A percentile compares a stretch with the other conserved stretches of the same genome.
Conservation (phyloP, 495 filamentous ascomycete genomes). For the Clohesyomyces aquaticus region DNA sequence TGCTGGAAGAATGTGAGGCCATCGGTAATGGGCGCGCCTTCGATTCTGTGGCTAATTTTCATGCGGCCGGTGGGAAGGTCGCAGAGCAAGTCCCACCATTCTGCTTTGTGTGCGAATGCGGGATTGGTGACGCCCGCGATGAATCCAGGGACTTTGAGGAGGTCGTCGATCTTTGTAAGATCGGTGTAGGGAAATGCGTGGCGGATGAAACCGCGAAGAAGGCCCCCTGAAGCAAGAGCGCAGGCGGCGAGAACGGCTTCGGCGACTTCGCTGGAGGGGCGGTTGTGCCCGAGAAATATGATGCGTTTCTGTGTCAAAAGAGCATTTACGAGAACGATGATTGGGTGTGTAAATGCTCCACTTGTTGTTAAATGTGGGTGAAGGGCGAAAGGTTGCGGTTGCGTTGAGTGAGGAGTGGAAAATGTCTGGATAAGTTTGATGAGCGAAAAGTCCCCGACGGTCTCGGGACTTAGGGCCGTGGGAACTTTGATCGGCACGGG, state of each 20-base stretch:
- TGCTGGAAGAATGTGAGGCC: slow-evolving; percentile 84
- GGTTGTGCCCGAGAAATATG: slow-evolving; percentile 92
- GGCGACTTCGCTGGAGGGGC: slow-evolving; percentile 90
- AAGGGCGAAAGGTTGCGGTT: slow-evolving; percentile 81
- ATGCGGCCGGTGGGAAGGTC: slow-evolving; percentile 90
- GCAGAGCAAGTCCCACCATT: slow-evolving; percentile 98
- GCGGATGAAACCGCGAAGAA: slow-evolving; percentile 93
- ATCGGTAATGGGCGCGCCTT: slow-evolving; percentile 75
- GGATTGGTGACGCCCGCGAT: slow-evolving; percentile 98
- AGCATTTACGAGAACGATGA: slow-evolving; percentile 76
- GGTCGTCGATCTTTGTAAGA: slow-evolving; percentile 94
- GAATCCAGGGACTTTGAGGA: slow-evolving; percentile 93
- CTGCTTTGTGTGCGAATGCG: slow-evolving; percentile 88
- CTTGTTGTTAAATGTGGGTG: slow-evolving; percentile 94
- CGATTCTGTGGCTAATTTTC: slow-evolving; percentile 85
- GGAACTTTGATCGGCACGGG: slow-evolving; percentile 96
- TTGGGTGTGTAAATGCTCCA: slow-evolving; percentile 76
- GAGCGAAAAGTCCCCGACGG: slow-evolving; percentile 94
- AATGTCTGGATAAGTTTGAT: slow-evolving; percentile 97
- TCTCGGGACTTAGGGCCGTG: slow-evolving; percentile 88
- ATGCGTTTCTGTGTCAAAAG: slow-evolving; percentile 96
- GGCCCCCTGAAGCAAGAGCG: slow-evolving; percentile 89
- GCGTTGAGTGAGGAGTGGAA: slow-evolving; percentile 73
- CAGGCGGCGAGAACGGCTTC: slow-evolving; percentile 94
- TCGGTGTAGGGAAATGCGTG: slow-evolving; percentile 99